Evolutionary conservation across 768 basidiomycete species (phyloP), one percentile per base, ranked within the genome.

Genomic region (Agrocybe pediades): DNA sequence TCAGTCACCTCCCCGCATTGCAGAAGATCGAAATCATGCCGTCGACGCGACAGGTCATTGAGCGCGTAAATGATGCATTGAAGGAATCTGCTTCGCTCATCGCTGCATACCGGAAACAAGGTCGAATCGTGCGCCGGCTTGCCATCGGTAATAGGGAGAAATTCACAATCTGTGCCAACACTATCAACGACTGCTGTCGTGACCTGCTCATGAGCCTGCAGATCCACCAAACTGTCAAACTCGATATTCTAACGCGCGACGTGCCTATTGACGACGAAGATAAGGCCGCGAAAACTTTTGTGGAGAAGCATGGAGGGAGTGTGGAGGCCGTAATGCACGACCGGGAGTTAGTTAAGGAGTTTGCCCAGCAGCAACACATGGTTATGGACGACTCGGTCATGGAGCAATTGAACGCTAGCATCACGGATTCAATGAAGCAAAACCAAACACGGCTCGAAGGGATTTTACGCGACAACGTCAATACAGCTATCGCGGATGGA

Each of bases 141-240:
- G 70, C 68, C 44, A 50, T 74, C 26, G 64, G 65, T 26, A 74
- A 74, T 50, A 65, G 69, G 55, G 73, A 74, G 8, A 71, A 71
- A 40, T 74, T 76, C 56, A 59, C 61, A 13, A 51, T 54, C 11
- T 70, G 68, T 51, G 73, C 67, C 2, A 63, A 67, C 3, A 53
- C 55, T 16, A 60, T 74, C 60, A 71, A 72, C 39, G 51, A 43
- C 8, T 74, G 73, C 60, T 70, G 70, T 54, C 65, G 60, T 23
- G 73, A 74, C 49, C 64, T 76, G 9, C 62, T 74, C 55, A 66
- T 74, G 62, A 76, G 74, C 61, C 65, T 76, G 25, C 74, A 76
- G 45, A 76, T 76, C 29, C 71, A 74, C 23, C 73, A 76, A 60
- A 68, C 67, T 19, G 62, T 62, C 29, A 66, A 73, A 54, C 62